Base-by-base conservation (phyloP, 371 early-diverging fungal species). In the Actinomortierella ambigua region DNA sequence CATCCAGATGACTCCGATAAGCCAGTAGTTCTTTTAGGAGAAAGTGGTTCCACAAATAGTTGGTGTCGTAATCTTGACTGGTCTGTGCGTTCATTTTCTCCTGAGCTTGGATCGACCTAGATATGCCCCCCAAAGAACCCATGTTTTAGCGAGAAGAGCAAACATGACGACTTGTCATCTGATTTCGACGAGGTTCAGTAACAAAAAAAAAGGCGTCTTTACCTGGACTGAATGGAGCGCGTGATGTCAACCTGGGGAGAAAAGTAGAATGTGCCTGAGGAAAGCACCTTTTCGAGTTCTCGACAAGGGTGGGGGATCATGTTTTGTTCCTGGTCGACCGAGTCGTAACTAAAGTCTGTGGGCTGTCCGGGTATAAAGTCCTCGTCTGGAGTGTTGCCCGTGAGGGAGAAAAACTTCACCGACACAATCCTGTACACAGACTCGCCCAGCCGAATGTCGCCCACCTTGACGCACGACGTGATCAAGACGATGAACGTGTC, bases 21-120 rank as follows among this genome's bases (percentile, higher is more conserved):
- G 89, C 85, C 34, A 95, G 78, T 17, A 95, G 65, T 27, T 90
- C 90, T 29, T 86, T 86, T 24, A 97, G 79, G 77, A 97, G 80
- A 68, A 85, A 87, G 48, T 77, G 80, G 76, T 98, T 98, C 97
- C 98, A 98, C 34, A 95, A 80, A 70, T 92, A 98, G 66, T 86
- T 86, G 13, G 81, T 79, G 58, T 92, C 90, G 53, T 81, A 84
- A 23, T 81, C 65, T 65, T 82, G 79, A 47, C 60, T 73, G 23
- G 66, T 41, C 15, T 58, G 53, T n/a, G 47, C 44, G n/a, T 15
- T 17, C 18, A 29, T 44, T 15, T 41, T 57, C 23, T 58, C 61
- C 23, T 64, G 59, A 24, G 59, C 20, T 26, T 52, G 53, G 13
- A 61, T 4, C 4, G 71, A 46, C 18, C 65, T 70, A 24, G n/a